Conservation (phyloP, 164 flowering plant genomes). For the Liquidambar formosana region DNA sequence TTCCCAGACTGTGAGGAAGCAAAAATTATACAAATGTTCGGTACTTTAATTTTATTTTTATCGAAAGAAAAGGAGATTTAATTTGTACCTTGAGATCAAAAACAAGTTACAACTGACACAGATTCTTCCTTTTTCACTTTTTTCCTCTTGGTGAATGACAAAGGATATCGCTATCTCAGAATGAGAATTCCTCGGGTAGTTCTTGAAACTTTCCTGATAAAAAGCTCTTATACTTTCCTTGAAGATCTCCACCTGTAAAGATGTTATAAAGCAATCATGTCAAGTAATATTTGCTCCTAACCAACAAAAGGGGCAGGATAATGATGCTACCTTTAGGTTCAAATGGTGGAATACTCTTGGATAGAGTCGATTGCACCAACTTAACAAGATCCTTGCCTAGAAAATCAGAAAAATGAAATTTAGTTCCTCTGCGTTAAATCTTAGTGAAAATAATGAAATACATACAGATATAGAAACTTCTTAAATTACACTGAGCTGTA, state of each 20-base stretch:
- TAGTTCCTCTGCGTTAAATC: no score
- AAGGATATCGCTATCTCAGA: conserved; percentile 20
- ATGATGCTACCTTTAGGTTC: conserved; percentile 38
- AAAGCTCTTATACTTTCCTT: conserved; percentile 38
- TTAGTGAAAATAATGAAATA: no score
- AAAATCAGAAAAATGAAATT: conserved; percentile 4
- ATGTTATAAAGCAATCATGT: background rate
- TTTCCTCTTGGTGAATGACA: background rate
- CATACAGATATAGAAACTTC: no score
- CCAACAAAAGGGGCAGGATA: background rate
- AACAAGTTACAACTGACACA: background rate
- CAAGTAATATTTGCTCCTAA: background rate
- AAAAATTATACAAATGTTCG: no score
- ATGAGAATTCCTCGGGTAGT: conserved; percentile 49
- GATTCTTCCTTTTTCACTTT: background rate
- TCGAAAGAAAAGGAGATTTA: background rate
- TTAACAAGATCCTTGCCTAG: conserved; percentile 43
- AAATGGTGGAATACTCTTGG: conserved; percentile 31
- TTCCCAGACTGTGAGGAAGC: no score
- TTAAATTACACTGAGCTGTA: background rate
- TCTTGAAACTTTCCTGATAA: conserved; percentile 39
- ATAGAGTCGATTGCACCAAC: conserved; percentile 37
- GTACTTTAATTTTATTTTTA: no score
- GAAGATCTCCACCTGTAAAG: conserved; percentile 36
- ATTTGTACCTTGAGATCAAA: background rate